Evolutionary conservation across 306 rosid genomes (phyloP).

Genomic region (Quercus glauca): DNA sequence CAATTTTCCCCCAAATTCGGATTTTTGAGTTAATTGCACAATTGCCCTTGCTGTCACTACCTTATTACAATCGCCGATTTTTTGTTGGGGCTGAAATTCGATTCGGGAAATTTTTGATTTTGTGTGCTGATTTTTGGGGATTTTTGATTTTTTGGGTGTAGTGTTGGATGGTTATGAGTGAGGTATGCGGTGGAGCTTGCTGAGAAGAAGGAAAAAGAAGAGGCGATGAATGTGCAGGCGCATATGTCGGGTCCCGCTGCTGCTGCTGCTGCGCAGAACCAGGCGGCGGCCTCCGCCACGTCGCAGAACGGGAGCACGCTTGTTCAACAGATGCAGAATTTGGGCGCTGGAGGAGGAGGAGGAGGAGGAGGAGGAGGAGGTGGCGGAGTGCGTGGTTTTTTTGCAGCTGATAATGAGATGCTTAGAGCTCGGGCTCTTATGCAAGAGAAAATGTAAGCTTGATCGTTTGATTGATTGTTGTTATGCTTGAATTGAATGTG

Average conservation of each 20-base stretch:
- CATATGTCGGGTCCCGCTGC: constrained; percentile 62
- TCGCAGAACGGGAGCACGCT: constrained; percentile 58
- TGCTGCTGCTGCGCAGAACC: constrained; percentile 57
- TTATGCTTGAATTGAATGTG: neutral
- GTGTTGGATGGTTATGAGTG: constrained; percentile 12
- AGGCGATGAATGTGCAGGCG: constrained; percentile 66
- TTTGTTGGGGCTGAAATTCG: neutral
- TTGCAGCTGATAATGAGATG: constrained; percentile 63
- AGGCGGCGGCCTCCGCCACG: constrained; percentile 53
- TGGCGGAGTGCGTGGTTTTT: constrained; percentile 31
- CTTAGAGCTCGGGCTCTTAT: constrained; percentile 44
- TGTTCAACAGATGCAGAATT: constrained; percentile 49
- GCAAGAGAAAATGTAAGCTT: constrained; percentile 75
- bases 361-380: neutral
- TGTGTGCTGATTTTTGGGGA: constrained; percentile 6
- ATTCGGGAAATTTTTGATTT: neutral
- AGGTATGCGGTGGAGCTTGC: constrained; percentile 37
- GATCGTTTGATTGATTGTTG: neutral
- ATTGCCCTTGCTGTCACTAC: neutral
- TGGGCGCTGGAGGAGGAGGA: constrained; percentile 27
- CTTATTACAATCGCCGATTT: neutral
- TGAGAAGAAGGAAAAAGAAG: constrained; percentile 25
- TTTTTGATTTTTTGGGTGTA: constrained; percentile 18
- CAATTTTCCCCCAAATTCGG: neutral
- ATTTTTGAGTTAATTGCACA: constrained; percentile 1